Conservation (phyloP, 1,284 basidiomycete species). For the Boletus sp. region DNA sequence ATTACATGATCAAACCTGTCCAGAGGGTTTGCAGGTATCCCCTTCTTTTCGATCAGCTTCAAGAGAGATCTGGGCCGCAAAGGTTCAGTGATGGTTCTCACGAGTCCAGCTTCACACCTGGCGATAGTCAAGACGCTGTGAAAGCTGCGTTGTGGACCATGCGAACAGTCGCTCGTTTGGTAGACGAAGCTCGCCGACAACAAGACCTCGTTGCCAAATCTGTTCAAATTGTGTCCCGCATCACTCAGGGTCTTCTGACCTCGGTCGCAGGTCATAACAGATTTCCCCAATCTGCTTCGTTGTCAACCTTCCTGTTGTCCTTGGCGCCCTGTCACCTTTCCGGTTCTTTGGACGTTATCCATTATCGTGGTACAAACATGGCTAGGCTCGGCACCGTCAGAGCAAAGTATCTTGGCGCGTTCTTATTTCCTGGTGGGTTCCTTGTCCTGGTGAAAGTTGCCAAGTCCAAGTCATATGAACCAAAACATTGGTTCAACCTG, state of each 20-base stretch:
- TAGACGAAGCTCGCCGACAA: slow-evolving; percentile 63
- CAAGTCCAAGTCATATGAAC: slow-evolving; percentile 80
- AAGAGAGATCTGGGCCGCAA: slow-evolving; percentile 34
- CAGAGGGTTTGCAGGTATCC: slow-evolving; percentile 93
- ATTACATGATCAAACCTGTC: slow-evolving; percentile 88
- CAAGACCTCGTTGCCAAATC: slow-evolving; percentile 69
- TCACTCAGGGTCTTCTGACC: slow-evolving; percentile 40
- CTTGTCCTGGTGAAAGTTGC: slow-evolving; percentile 82
- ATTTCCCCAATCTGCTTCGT: slow-evolving; percentile 36
- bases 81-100: slow-evolving; percentile 30
- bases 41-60: slow-evolving; percentile 77
- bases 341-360: slow-evolving; percentile 81
- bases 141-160: slow-evolving; percentile 60
- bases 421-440: slow-evolving; percentile 84
- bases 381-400: slow-evolving; percentile 51
- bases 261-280: slow-evolving; percentile 35
- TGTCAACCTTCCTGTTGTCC: slow-evolving; percentile 59
- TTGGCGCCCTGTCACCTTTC: slow-evolving; percentile 75
- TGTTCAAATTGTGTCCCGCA: slow-evolving; percentile 66
- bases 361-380: slow-evolving; percentile 50
- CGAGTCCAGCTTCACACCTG: not conserved
- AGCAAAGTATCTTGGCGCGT: slow-evolving; percentile 85
- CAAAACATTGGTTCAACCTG: slow-evolving; percentile 83
- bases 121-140: slow-evolving; percentile 34
- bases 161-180: slow-evolving; percentile 56